Evolutionary conservation across 2,329 filamentous ascomycete genomes (phyloP), one percentile per base, ranked within the genome.

Genomic region (Gaeumannomyces tritici): DNA sequence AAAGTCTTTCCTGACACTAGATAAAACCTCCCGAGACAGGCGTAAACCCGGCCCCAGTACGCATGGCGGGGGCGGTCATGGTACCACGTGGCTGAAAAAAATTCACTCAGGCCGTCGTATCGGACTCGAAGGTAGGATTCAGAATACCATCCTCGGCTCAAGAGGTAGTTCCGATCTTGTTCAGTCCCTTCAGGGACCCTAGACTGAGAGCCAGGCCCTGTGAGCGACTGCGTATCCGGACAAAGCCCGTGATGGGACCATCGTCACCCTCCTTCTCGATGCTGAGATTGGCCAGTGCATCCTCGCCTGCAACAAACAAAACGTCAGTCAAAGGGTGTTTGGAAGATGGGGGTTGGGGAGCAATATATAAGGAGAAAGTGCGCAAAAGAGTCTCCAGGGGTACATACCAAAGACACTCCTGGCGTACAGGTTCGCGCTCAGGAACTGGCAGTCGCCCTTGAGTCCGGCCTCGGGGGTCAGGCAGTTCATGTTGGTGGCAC

Each of bases 401-500:
- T 71, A 84, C 93, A 80, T 89, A 99, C 95, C 95, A 75, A 99
- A 99, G 60, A 99, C 93, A 73, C 93, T 98, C 70, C 91, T 87
- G 65, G 95, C 95, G 72, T 99, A 99, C 54, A 99, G 78, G 72
- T 99, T 99, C 26, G 95, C 95, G 72, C 93, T 97, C 74, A 99
- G 77, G 82, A 99, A 99, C 73, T 97, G 93, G 74, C 95, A 99
- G 71, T 99, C 95, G 61, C 95, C 95, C 81, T 96, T 93, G 74
- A 99, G 84, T 64, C 92, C 96, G 28, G 93, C 95, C 72, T 98
- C 95, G 3, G 95, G 95, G 8, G 95, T 99, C 70, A 99, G 79
- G 75, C 95, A 99, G 74, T 88, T 95, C 95, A 99, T 99, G 77
- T 99, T 98, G 62, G 95, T 99, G 74, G 90, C 93, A 65, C 92